Percentiles rank a stretch among this genome's conserved stretches.
These are phyloP conservation scores for Mycena alexandri DNA, from an alignment of 768 basidiomycete species.

Conservation along the genomic window DNA sequence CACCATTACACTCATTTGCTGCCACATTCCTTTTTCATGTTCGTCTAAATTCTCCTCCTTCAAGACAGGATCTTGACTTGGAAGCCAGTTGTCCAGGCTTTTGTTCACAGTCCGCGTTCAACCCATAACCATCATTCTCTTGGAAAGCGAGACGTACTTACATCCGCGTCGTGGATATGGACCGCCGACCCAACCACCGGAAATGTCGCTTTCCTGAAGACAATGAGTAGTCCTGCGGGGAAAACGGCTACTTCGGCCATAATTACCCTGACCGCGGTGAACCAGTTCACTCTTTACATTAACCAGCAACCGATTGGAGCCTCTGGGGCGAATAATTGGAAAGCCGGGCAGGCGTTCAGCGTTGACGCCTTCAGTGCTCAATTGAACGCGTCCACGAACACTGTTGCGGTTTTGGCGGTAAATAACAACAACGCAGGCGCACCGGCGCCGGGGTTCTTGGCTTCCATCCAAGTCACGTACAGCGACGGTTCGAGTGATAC, in stretches of 20 bases:
- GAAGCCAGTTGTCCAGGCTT: constrained; percentile 19
- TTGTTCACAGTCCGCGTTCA: neutral
- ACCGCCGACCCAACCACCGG: constrained; percentile 16
- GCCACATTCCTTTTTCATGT: constrained; percentile 30
- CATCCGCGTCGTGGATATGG: constrained; percentile 32
- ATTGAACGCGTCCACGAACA: constrained; percentile 13
- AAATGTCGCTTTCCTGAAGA: constrained; percentile 26
- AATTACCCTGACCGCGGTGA: constrained; percentile 26
- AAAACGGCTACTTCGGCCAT: constrained; percentile 23
- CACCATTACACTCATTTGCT: constrained; percentile 27
- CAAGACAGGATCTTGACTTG: neutral
- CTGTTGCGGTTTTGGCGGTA: constrained; percentile 22
- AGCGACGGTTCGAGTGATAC: constrained; percentile 21
- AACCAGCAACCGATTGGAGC: constrained; percentile 26
- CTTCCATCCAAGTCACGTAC: constrained; percentile 22
- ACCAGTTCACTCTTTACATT: constrained; percentile 22
- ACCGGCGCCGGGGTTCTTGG: constrained; percentile 20
- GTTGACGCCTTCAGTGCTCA: neutral
- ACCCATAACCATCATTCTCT: constrained; percentile 27
- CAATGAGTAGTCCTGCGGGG: constrained; percentile 6
- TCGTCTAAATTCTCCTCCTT: neutral
- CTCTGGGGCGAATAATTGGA: constrained; percentile 17
- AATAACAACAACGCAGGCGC: constrained; percentile 13
- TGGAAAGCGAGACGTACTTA: constrained; percentile 17
- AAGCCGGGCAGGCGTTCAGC: constrained; percentile 14